Percentiles rank a stretch among this genome's conserved stretches.
Conservation (phyloP, 345 rosid species). For the Mangifera indica region DNA sequence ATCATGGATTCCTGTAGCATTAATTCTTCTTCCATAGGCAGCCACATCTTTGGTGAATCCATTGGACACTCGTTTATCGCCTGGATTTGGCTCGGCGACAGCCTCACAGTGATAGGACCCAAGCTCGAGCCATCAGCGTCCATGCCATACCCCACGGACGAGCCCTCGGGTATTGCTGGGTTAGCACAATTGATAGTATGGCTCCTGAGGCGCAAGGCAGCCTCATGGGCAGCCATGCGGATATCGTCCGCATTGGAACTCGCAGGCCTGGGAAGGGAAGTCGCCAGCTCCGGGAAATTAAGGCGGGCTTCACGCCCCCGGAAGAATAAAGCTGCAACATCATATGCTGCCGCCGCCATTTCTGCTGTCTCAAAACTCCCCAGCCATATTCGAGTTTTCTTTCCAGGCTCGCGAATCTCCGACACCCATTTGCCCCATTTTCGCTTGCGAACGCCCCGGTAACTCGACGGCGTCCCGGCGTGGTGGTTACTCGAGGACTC, state of each 20-base stretch:
- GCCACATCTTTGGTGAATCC: conserved; percentile 80
- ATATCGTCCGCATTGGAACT: conserved; percentile 57
- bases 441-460: conserved; percentile 76
- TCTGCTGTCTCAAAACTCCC: conserved; percentile 82
- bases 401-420: conserved; percentile 86
- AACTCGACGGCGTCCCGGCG: conserved; percentile 28
- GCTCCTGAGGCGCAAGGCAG: conserved; percentile 6
- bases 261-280: conserved; percentile 47
- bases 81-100: conserved; percentile 72
- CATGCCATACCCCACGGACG: neutral
- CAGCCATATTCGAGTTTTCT: conserved; percentile 77
- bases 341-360: conserved; percentile 96
- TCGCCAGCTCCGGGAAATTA: conserved; percentile 60
- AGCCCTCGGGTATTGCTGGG: neutral
- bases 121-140: neutral
- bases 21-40: conserved; percentile 35
- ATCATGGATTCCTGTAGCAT: conserved; percentile 22
- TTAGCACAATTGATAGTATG: too few relatives aligned
- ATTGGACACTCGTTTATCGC: conserved; percentile 73
- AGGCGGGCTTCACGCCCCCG: conserved; percentile 57
- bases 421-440: conserved; percentile 99
- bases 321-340: conserved; percentile 68
- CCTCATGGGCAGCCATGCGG: conserved; percentile 67
- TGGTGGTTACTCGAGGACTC: conserved; percentile 10
- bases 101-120: conserved; percentile 36